A percentile compares a stretch with the other conserved stretches of the same genome.
phyloP scores from a whole-genome alignment of 768 basidiomycete species.

The Sarcodon aspratus region DNA sequence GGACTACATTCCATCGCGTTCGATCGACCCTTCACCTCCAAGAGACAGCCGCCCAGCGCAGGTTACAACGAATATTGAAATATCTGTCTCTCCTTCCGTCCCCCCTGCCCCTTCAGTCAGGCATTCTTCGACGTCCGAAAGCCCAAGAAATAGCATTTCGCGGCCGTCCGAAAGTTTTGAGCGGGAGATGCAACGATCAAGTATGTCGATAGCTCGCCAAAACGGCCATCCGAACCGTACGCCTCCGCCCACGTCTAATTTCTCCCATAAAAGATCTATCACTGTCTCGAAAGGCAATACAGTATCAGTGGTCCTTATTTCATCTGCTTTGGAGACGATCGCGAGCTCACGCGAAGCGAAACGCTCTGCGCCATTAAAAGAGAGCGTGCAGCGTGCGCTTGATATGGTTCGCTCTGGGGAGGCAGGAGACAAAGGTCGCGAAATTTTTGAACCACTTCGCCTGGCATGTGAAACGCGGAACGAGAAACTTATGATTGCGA shows the following conservation, averaged over 20 bases:
- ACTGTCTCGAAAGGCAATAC: constrained; percentile 46
- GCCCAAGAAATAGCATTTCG: too few species aligned
- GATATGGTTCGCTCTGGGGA: constrained; percentile 71
- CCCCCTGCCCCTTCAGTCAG: too few species aligned
- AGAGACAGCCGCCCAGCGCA: too few species aligned
- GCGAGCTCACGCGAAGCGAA: constrained; percentile 83
- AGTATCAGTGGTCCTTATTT: constrained; percentile 71
- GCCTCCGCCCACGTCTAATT: background rate
- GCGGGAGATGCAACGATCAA: too few species aligned
- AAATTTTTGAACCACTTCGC: constrained; percentile 92
- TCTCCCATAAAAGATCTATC: constrained; percentile 21
- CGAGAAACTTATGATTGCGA: constrained; percentile 92
- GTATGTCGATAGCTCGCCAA: too few species aligned
- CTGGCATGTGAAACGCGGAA: constrained; percentile 92
- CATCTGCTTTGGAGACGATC: constrained; percentile 80
- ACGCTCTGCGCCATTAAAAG: constrained; percentile 68
- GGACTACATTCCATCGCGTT: too few species aligned
- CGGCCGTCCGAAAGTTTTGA: too few species aligned
- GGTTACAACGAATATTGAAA: too few species aligned
- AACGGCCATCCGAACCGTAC: background rate
- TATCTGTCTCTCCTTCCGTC: too few species aligned
- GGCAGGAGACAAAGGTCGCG: constrained; percentile 67
- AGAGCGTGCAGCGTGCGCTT: constrained; percentile 71
- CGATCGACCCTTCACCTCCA: too few species aligned
- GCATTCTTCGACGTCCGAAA: too few species aligned